Base-by-base conservation (phyloP, 2,329 filamentous ascomycete species). In the Cladosporium sp. region DNA sequence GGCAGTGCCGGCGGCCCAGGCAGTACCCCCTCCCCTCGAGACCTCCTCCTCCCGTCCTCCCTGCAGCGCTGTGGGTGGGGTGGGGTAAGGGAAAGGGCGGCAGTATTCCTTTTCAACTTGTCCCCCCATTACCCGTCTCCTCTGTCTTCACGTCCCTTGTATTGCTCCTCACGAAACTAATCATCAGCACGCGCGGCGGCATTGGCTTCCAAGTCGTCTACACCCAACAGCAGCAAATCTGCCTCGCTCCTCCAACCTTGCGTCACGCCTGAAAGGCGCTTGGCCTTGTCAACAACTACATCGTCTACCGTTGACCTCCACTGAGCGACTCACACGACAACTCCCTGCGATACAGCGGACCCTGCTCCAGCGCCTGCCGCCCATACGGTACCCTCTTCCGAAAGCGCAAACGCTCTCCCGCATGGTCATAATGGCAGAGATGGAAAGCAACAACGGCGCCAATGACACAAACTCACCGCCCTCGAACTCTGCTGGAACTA, bases 401-500 rank as follows among this genome's bases (percentile, higher is more conserved):
- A 47, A 21, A 24, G 14, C 24, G 1, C 47, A 63, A 12, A 18
- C 49, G 10, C 21, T 55, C 11, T 57, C 61, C 36, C 34, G n/a
- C 55, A 30, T 58, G n/a, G 14, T 52, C 54, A 65, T 32, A 21
- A 59, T 65, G 63, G 54, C 52, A 12, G 62, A 64, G 28, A 58
- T 73, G 72, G 62, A 74, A 69, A 26, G 72, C 78, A 26, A 78
- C 78, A 32, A 76, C 76, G 57, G 32, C 47, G 32, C 49, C 18
- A 15, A 38, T 6, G 47, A 41, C 34, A 36, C 12, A 14, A 58
- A 58, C 34, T 58, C 55, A 36, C 55, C 55, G 38, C 55, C 30
- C 21, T 15, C 60, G 21, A 63, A 26, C 49, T 49, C 59, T 26
- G 65, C 71, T 24, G 83, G 83, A 28, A 80, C 79, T 14, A 89